Conservation (phyloP, 345 rosid genomes). For the Lumnitzera littorea region DNA sequence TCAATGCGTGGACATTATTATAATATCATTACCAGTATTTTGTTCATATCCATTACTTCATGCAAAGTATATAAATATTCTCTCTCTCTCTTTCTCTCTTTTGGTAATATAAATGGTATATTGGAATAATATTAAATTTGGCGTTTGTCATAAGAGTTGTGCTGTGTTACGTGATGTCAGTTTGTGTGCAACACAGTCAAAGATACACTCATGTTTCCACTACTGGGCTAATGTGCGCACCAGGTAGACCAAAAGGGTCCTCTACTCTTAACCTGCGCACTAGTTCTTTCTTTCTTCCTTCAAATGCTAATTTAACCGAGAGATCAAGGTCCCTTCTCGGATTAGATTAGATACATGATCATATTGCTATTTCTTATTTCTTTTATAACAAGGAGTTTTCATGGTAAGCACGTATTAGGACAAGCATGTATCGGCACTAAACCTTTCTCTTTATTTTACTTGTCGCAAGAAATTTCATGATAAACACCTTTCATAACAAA, state of each 20-base stretch:
- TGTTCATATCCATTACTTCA: slow-evolving; percentile 10
- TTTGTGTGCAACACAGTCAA: slow-evolving; percentile 5
- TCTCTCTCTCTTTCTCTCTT: not conserved
- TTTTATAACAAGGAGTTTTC: no score
- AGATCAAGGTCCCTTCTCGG: no score
- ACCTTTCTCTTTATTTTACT: no score
- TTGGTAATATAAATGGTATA: not conserved
- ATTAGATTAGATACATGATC: no score
- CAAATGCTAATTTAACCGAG: no score
- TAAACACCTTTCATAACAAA: no score
- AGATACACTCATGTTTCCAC: slow-evolving; percentile 26
- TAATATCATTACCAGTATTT: slow-evolving; percentile 9
- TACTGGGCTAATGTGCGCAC: slow-evolving; percentile 24
- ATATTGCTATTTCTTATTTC: no score
- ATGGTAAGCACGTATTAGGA: no score
- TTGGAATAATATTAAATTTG: not conserved
- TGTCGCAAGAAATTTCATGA: no score
- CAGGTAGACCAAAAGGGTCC: slow-evolving; percentile 7
- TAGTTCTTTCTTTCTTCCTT: no score
- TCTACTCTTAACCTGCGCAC: no score
- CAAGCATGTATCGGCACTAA: no score
- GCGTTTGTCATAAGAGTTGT: not conserved
- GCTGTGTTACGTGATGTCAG: not conserved
- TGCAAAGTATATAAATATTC: not conserved
- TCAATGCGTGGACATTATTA: not conserved